These are phyloP conservation scores for Syzygium malaccense DNA, from an alignment of 441 rosid species.

Conservation along the genomic window DNA sequence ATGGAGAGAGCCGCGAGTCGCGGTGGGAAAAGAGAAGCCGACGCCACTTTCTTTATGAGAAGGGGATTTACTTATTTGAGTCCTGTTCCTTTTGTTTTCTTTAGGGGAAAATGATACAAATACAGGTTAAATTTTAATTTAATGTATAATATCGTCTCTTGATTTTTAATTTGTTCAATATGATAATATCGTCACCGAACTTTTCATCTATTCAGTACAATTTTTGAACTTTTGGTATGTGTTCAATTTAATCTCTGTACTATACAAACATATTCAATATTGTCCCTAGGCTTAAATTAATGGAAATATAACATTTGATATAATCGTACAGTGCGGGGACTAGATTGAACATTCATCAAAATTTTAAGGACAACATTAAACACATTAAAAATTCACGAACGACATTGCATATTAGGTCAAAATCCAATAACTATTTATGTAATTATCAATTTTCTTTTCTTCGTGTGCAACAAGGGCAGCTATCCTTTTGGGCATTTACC, in stretches of 20 bases:
- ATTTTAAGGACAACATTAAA: background rate
- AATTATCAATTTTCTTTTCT: background rate
- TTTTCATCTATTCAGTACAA: background rate
- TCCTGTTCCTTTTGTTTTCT: background rate
- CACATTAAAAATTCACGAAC: no score
- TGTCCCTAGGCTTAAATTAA: background rate
- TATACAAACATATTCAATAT: background rate
- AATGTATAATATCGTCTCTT: accelerated
- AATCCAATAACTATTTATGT: background rate
- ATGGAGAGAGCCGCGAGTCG: background rate
- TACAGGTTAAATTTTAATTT: accelerated
- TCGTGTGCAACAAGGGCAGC: background rate
- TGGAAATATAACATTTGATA: background rate
- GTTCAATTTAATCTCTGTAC: accelerated
- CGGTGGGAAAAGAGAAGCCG: background rate
- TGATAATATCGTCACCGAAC: accelerated
- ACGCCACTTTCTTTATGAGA: background rate
- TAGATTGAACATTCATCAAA: background rate
- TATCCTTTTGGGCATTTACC: background rate
- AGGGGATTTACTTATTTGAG: background rate
- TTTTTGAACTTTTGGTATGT: background rate
- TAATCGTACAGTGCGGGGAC: background rate
- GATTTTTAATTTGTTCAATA: background rate
- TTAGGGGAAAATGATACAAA: background rate
- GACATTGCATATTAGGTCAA: background rate